Percentiles rank a stretch among this genome's conserved stretches.
Conservation (phyloP, 1,139 yeast species). For the Yamadazyma dushanensis region DNA sequence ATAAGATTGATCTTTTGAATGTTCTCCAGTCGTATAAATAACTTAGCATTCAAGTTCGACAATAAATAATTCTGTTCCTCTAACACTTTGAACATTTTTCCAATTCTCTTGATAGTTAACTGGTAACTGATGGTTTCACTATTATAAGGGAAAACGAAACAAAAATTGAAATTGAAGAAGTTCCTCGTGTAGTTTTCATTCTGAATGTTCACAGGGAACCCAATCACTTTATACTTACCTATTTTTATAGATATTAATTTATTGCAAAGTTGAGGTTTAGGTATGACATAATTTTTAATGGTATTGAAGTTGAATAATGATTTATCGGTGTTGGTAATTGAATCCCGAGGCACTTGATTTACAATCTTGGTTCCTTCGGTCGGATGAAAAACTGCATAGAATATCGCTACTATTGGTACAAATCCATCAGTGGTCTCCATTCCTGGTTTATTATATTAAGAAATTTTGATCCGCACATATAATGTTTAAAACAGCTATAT, state of each 20-base stretch:
- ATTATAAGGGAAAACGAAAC: slow-evolving; percentile 84
- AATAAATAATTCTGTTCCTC: slow-evolving; percentile 86
- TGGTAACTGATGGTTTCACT: slow-evolving; percentile 86
- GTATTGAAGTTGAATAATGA: slow-evolving; percentile 74
- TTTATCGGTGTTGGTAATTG: slow-evolving; percentile 33
- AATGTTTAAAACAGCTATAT: too few relatives aligned
- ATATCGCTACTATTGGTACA: slow-evolving; percentile 80
- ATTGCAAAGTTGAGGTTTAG: slow-evolving; percentile 89
- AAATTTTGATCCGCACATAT: background rate
- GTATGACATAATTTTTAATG: slow-evolving; percentile 86
- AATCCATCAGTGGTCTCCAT: slow-evolving; percentile 59
- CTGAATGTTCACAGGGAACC: slow-evolving; percentile 87
- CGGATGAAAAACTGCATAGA: slow-evolving; percentile 92
- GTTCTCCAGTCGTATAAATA: slow-evolving; percentile 33
- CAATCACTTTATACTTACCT: slow-evolving; percentile 70
- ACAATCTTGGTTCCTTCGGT: slow-evolving; percentile 94
- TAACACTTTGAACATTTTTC: slow-evolving; percentile 83
- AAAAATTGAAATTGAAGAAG: slow-evolving; percentile 88
- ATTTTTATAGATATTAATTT: slow-evolving; percentile 72
- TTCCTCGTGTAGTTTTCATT: slow-evolving; percentile 81
- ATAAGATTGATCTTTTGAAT: slow-evolving; percentile 13
- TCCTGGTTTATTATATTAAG: background rate
- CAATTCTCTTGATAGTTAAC: slow-evolving; percentile 78
- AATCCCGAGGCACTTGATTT: slow-evolving; percentile 81
- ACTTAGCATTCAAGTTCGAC: slow-evolving; percentile 49